Evolutionary conservation across 2,329 filamentous ascomycete genomes (phyloP).

Genomic region (Fusarium sp.): DNA sequence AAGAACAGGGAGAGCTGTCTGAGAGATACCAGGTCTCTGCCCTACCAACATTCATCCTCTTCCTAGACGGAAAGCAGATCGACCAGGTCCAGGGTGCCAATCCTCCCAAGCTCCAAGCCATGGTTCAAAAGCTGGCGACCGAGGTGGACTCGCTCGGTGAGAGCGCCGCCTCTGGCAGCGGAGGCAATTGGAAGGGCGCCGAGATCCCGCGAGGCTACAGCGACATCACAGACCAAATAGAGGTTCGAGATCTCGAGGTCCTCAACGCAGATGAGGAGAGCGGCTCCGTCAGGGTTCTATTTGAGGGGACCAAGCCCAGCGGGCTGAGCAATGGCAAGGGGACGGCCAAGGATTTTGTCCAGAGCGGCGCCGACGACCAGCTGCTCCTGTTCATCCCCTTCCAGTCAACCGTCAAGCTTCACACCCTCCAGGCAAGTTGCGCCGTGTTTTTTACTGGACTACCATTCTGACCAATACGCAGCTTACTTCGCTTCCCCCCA

Average conservation of each 20-base stretch:
- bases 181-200: conserved; percentile 76
- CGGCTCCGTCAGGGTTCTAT: conserved; percentile 78
- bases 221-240: conserved; percentile 86
- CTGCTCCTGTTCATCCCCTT: conserved; percentile 94
- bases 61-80: conserved; percentile 75
- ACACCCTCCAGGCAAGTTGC: conserved; percentile 75
- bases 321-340: conserved; percentile 67
- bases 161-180: conserved; percentile 53
- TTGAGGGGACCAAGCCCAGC: conserved; percentile 75
- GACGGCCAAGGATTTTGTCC: conserved; percentile 80
- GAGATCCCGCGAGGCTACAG: conserved; percentile 81
- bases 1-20: conserved; percentile 79
- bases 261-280: conserved; percentile 85
- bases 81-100: conserved; percentile 81
- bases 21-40: conserved; percentile 77
- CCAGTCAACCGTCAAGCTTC: conserved; percentile 86
- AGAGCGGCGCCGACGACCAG: conserved; percentile 97
- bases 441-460: neutral
- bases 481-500: conserved; percentile 82
- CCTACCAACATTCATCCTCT: conserved; percentile 93
- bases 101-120: conserved; percentile 73
- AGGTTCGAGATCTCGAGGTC: conserved; percentile 83
- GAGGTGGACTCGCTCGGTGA: conserved; percentile 71
- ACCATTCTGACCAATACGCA: conserved; percentile 57
- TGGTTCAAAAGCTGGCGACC: conserved; percentile 75